Evolutionary conservation across 495 filamentous ascomycete genomes (phyloP), one percentile per base, ranked within the genome.

Genomic region (Margaritispora aquatica): DNA sequence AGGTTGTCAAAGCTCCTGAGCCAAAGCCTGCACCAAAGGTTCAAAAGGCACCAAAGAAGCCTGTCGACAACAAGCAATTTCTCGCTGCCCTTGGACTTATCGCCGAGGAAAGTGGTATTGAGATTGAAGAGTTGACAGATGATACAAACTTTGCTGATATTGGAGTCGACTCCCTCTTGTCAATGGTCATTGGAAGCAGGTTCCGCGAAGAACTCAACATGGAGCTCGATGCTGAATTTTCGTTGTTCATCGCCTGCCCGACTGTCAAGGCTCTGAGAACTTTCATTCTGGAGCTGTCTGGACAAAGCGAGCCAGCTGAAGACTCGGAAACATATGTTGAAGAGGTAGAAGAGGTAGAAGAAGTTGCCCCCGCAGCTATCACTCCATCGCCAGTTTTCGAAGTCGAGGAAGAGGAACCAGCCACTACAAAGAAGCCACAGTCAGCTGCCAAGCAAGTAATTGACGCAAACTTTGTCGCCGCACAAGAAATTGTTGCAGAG

Each of bases 81-180:
- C 13, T n/a, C n/a, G 2, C 17, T 34, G 19, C 19, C 47, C 15
- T 17, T 58, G 10, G 26, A 46, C 9, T 81, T 22, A 70, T 83
- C 21, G 67, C 74, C 1, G 71, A 77, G 15, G 77, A 79, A 61
- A 75, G 68, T 26, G 78, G 73, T 11, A 54, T 82, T 23, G 62
- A 66, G 4, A 23, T 73, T 7, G 58, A 63, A 0, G 77, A 81
- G 19, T 56, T 81, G 4, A 65, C 64, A 0, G 62, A 72, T 21
- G 66, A 69, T 19, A 60, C 60, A 5, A 65, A 59, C 13, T 73
- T 80, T 47, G 67, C 73, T 7, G 77, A 78, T 54, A 56, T 77
- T 23, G 80, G 80, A 0, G 63, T 84, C 7, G 80, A 84, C 59
- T 79, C 75, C 7, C 73, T 84, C 10, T 54, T 80, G 44, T 69